phyloP scores from a whole-genome alignment of 2,329 filamentous ascomycete species.

The Exutisphaerella laricina region DNA sequence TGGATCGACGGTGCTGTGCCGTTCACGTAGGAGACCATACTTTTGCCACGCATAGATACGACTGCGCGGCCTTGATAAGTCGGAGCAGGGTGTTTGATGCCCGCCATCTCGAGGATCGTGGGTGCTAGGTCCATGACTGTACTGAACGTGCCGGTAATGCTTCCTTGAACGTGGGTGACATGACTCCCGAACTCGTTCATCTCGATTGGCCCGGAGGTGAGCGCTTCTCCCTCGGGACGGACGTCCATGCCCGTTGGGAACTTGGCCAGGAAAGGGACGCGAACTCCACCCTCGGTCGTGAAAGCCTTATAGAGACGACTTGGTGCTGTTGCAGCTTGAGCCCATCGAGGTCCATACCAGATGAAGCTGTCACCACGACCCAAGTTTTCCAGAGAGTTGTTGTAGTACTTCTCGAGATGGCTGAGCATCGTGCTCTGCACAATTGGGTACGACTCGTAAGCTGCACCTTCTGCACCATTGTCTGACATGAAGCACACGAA shows the following conservation, averaged over 20 bases:
- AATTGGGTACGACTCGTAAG: slow-evolving; percentile 55
- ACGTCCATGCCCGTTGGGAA: slow-evolving; percentile 25
- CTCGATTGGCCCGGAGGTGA: slow-evolving; percentile 46
- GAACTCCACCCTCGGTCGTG: slow-evolving; percentile 47
- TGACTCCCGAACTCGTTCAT: slow-evolving; percentile 27
- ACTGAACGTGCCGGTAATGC: slow-evolving; percentile 49
- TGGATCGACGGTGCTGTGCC: slow-evolving; percentile 40
- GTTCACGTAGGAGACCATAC: slow-evolving; percentile 42
- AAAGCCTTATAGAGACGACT: slow-evolving; percentile 45
- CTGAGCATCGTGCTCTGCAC: slow-evolving; percentile 50
- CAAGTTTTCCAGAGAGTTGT: slow-evolving; percentile 54
- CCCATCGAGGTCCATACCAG: slow-evolving; percentile 57
- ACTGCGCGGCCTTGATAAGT: slow-evolving; percentile 48
- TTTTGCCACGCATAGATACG: slow-evolving; percentile 48
- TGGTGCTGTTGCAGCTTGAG: slow-evolving; percentile 50
- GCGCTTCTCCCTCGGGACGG: slow-evolving; percentile 16
- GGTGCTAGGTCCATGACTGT: slow-evolving; percentile 42
- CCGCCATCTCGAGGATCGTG: slow-evolving; percentile 45
- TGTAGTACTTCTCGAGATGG: slow-evolving; percentile 53
- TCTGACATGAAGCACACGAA: slow-evolving; percentile 60
- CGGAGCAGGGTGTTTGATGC: slow-evolving; percentile 49
- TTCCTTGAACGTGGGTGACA: slow-evolving; percentile 20
- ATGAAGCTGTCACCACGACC: slow-evolving; percentile 54
- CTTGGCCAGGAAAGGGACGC: slow-evolving; percentile 48
- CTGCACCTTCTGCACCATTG: slow-evolving; percentile 57